phyloP scores from a whole-genome alignment of 202 grass and related monocot genomes.

The Zizania palustris region DNA sequence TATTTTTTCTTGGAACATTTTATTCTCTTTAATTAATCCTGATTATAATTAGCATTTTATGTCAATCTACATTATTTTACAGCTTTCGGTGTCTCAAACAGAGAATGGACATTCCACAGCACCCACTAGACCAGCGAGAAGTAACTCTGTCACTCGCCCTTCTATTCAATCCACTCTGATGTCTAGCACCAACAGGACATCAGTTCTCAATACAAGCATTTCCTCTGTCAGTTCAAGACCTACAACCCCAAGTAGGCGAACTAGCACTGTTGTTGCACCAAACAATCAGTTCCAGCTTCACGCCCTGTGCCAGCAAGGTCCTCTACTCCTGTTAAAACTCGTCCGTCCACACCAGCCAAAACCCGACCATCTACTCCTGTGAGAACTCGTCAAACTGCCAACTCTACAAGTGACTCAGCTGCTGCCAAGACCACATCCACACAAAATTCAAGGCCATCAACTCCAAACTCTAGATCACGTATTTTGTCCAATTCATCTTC shows the following conservation, averaged over 20 bases:
- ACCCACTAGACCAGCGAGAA: slow-evolving; percentile 76
- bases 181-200: slow-evolving; percentile 71
- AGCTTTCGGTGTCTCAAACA: slow-evolving; percentile 82
- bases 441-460: slow-evolving; percentile 76
- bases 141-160: slow-evolving; percentile 72
- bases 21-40: neutral
- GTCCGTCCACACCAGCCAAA: slow-evolving; percentile 72
- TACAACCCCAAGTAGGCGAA: slow-evolving; percentile 72
- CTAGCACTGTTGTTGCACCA: slow-evolving; percentile 44
- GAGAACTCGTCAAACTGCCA: slow-evolving; percentile 50
- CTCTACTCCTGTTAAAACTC: slow-evolving; percentile 76
- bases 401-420: slow-evolving; percentile 44
- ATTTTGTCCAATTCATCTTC: slow-evolving; percentile 54
- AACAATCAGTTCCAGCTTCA: slow-evolving; percentile 57
- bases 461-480: slow-evolving; percentile 64
- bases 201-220: slow-evolving; percentile 80
- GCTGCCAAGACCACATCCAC: slow-evolving; percentile 45
- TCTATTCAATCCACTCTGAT: slow-evolving; percentile 66
- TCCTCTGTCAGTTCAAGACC: slow-evolving; percentile 80
- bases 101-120: slow-evolving; percentile 66
- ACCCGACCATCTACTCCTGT: slow-evolving; percentile 67
- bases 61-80: slow-evolving; percentile 32
- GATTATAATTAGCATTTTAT: slow-evolving; percentile 4
- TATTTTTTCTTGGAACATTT: neutral
- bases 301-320: slow-evolving; percentile 63